phyloP scores from a whole-genome alignment of 305 asterid genomes.

The Nicotiana rustica region DNA sequence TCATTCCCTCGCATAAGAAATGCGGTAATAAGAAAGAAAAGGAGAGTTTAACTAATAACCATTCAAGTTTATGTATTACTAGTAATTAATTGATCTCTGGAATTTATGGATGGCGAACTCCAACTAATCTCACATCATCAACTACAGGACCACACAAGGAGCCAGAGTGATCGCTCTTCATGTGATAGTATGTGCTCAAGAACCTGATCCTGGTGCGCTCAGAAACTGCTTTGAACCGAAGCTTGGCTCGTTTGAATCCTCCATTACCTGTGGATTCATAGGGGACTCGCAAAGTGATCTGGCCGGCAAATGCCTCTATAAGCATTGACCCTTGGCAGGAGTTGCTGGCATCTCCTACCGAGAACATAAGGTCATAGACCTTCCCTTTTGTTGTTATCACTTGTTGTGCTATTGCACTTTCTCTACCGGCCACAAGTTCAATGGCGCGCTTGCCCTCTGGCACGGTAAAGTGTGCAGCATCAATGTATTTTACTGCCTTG shows the following conservation, averaged over 20 bases:
- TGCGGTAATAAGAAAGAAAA: slow-evolving; percentile 26
- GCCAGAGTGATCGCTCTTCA: slow-evolving; percentile 79
- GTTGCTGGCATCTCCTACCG: slow-evolving; percentile 73
- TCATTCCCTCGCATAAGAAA: slow-evolving; percentile 28
- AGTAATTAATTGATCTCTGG: slow-evolving; percentile 6
- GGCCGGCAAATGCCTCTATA: slow-evolving; percentile 73
- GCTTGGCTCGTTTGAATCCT: slow-evolving; percentile 57
- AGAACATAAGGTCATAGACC: slow-evolving; percentile 60
- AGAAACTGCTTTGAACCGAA: slow-evolving; percentile 58
- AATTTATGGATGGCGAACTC: slow-evolving; percentile 46
- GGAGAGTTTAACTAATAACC: neutral
- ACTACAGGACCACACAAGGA: slow-evolving; percentile 84
- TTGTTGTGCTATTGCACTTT: slow-evolving; percentile 67
- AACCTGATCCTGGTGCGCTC: slow-evolving; percentile 65
- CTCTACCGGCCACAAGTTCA: slow-evolving; percentile 77
- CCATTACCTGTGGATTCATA: slow-evolving; percentile 71
- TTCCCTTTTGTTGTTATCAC: slow-evolving; percentile 56
- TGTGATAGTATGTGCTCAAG: slow-evolving; percentile 74
- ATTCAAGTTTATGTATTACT: neutral
- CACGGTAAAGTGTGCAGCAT: slow-evolving; percentile 67
- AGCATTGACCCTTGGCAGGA: slow-evolving; percentile 80
- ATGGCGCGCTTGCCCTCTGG: slow-evolving; percentile 75
- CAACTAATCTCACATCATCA: slow-evolving; percentile 72
- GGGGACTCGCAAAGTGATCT: slow-evolving; percentile 49
- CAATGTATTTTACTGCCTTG: slow-evolving; percentile 84